Conservation (phyloP, 2,329 filamentous ascomycete species). For the Penicillium sp. region DNA sequence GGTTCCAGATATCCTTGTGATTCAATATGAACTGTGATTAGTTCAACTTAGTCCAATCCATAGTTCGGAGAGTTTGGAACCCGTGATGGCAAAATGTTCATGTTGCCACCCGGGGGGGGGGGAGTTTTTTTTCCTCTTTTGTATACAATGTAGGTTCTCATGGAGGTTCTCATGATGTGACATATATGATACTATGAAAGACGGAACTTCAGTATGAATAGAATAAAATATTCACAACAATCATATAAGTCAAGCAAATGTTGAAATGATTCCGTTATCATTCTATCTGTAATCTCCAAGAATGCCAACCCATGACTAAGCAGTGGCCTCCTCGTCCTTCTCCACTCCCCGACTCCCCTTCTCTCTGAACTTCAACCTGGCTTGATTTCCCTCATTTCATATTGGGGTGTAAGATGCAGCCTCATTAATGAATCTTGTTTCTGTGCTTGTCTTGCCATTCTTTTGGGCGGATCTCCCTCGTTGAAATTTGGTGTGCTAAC, state of each 20-base stretch:
- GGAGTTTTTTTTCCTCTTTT: background rate
- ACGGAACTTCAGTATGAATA: too few relatives aligned
- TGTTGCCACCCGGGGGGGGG: background rate
- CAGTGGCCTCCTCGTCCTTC: slow-evolving; percentile 18
- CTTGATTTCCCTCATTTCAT: slow-evolving; percentile 12
- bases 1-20: background rate
- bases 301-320: slow-evolving; percentile 20
- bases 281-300: background rate
- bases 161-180: background rate
- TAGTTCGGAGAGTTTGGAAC: background rate
- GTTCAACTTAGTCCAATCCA: background rate
- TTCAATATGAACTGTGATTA: background rate
- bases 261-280: background rate
- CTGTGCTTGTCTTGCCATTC: slow-evolving; percentile 18
- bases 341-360: slow-evolving; percentile 22
- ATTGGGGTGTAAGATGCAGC: slow-evolving; percentile 12
- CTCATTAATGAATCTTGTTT: slow-evolving; percentile 19
- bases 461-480: slow-evolving; percentile 24
- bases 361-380: slow-evolving; percentile 15
- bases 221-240: too few relatives aligned
- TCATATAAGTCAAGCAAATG: too few relatives aligned
- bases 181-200: too few relatives aligned
- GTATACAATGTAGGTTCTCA: background rate
- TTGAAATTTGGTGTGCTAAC: slow-evolving; percentile 12
- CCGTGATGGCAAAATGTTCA: background rate